These are phyloP conservation scores for Citrus trifoliata DNA, from an alignment of 345 rosid species.

Conservation along the genomic window DNA sequence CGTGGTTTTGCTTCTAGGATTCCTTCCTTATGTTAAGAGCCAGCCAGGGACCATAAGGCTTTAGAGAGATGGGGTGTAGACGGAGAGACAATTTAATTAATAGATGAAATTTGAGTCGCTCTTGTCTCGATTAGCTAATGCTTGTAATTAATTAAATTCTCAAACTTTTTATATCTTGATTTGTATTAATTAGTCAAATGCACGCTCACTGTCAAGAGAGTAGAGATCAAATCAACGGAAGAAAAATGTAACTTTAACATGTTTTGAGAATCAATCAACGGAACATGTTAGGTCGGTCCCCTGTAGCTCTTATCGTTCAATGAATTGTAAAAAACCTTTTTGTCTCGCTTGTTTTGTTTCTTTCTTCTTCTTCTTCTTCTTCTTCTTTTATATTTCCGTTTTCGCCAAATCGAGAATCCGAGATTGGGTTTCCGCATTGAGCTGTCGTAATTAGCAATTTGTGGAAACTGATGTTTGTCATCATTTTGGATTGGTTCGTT, in stretches of 20 bases:
- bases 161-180: not conserved
- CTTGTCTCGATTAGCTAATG: constrained; percentile 9
- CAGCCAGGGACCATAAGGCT: constrained; percentile 7
- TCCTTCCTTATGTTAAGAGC: constrained; percentile 14
- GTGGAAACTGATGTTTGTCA: not conserved
- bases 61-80: not conserved
- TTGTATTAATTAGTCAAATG: not conserved
- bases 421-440: not conserved
- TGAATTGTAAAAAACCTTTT: not conserved
- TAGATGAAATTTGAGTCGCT: not conserved
- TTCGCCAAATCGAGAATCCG: too few relatives aligned
- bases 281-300: not conserved
- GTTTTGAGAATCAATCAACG: constrained; percentile 1
- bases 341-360: not conserved
- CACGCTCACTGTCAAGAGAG: not conserved
- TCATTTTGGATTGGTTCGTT: not conserved
- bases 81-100: not conserved
- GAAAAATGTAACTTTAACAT: not conserved
- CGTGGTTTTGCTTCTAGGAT: constrained; percentile 17
- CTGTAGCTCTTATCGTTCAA: not conserved
- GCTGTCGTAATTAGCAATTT: not conserved
- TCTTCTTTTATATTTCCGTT: not conserved
- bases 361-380: not conserved
- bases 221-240: not conserved
- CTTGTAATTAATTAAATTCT: not conserved